phyloP scores from a whole-genome alignment of 345 rosid genomes.

The Moricandia moricandioides region DNA sequence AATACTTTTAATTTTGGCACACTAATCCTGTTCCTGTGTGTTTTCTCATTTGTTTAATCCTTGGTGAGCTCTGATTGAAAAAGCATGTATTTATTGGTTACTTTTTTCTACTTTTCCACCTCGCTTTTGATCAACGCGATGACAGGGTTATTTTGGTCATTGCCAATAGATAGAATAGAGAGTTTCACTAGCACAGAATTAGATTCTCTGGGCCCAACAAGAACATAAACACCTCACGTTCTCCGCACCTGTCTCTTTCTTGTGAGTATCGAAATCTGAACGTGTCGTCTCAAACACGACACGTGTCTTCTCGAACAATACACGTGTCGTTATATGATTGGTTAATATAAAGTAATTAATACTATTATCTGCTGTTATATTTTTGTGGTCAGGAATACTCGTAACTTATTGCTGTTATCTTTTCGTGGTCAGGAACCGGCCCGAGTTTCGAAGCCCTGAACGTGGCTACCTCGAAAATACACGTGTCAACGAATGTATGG shows the following conservation, averaged over 20 bases:
- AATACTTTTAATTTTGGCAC: not conserved
- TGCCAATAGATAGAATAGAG: not conserved
- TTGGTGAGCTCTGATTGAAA: not conserved
- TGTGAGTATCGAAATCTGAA: constrained; percentile 23
- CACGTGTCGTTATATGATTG: not conserved
- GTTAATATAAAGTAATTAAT: not conserved
- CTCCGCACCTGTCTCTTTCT: constrained; percentile 30
- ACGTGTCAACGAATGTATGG: not conserved
- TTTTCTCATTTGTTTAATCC: not conserved
- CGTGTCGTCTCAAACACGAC: not conserved
- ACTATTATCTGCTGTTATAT: not conserved
- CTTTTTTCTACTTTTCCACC: not conserved
- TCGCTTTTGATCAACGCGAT: not conserved
- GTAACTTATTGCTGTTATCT: not conserved
- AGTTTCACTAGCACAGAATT: constrained; percentile 4
- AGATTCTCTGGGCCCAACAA: constrained; percentile 26
- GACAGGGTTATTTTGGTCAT: constrained; percentile 7
- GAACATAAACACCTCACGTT: not conserved
- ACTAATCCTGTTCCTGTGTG: not conserved
- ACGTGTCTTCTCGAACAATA: constrained; percentile 7
- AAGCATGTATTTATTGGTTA: not conserved
- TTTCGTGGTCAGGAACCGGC: constrained; percentile 27
- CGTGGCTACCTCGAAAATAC: not conserved
- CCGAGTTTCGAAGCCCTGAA: not conserved
- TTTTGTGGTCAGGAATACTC: constrained; percentile 1